Conservation (phyloP, 805 yeast species). For the Saitoella complicata region DNA sequence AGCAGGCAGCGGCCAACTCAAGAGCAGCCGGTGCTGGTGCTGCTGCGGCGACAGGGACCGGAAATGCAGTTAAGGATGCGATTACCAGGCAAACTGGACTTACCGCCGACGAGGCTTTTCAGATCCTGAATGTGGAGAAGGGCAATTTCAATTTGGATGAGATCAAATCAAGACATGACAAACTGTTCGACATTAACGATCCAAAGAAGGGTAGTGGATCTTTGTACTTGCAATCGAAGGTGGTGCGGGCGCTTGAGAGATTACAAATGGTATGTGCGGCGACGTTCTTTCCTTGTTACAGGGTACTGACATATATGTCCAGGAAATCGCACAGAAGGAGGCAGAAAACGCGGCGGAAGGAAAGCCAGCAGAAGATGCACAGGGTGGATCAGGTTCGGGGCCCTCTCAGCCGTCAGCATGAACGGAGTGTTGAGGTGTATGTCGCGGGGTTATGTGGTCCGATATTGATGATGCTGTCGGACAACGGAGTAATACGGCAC, state of each 20-base stretch:
- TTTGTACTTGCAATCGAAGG: conserved; percentile 81
- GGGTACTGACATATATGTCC: too few species aligned
- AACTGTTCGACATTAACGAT: conserved; percentile 72
- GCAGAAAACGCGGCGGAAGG: too few species aligned
- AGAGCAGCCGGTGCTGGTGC: conserved; percentile 44
- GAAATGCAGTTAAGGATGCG: too few species aligned
- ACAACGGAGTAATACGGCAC: too few species aligned
- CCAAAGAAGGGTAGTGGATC: conserved; percentile 84
- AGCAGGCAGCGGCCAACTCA: conserved; percentile 86
- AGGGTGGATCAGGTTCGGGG: too few species aligned
- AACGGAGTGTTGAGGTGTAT: too few species aligned
- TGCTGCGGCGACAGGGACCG: conserved; percentile 22
- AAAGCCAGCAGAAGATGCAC: too few species aligned
- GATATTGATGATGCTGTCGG: too few species aligned
- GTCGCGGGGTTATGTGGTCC: too few species aligned
- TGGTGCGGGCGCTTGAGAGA: conserved; percentile 85
- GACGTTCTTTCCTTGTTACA: too few species aligned
- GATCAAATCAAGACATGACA: conserved; percentile 55
- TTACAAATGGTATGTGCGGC: conserved; percentile 28
- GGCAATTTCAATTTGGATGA: conserved; percentile 33
- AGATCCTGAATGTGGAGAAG: conserved; percentile 67
- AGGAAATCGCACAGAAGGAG: too few species aligned
- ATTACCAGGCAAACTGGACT: conserved; percentile 41
- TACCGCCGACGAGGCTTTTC: conserved; percentile 74
- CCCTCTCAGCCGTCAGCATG: too few species aligned